Evolutionary conservation across 139 green algal genomes (phyloP).

Genomic region (Volvox reticuliferus): DNA sequence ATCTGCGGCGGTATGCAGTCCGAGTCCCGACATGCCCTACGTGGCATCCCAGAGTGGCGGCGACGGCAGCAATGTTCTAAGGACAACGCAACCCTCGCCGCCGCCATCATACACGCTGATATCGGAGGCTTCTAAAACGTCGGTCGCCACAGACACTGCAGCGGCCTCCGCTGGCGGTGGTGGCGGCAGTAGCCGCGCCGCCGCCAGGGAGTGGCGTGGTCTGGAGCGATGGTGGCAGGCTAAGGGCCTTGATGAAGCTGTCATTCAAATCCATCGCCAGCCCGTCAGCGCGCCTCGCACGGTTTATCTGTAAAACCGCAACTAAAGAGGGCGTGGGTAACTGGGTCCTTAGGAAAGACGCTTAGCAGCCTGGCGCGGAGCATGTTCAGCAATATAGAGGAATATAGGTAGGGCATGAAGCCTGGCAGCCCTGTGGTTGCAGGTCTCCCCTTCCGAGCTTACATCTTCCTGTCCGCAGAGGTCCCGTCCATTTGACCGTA

Average conservation of each 20-base stretch:
- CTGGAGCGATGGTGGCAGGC: constrained; percentile 46
- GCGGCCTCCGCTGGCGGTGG: not conserved
- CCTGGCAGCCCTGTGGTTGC: no score
- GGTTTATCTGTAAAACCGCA: not conserved
- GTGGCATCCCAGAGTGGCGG: not conserved
- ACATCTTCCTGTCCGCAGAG: no score
- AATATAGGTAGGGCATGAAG: no score
- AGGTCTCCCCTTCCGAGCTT: no score
- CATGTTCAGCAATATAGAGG: no score
- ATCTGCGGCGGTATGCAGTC: not conserved
- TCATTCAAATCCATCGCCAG: constrained; percentile 3
- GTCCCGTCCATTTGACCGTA: no score
- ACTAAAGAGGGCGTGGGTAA: no score
- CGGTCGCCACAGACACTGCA: not conserved
- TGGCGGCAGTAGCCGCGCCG: not conserved
- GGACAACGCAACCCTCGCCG: not conserved
- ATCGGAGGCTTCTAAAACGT: not conserved
- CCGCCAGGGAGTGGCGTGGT: not conserved
- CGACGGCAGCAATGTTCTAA: not conserved
- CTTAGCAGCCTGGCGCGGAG: no score
- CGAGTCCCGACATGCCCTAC: constrained; percentile 13
- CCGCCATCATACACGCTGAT: not conserved
- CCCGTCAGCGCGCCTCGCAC: not conserved
- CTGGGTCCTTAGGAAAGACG: no score
- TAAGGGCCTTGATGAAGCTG: constrained; percentile 26